Conservation (phyloP, 2,329 filamentous ascomycete genomes). For the Colletotrichum sansevieriae region DNA sequence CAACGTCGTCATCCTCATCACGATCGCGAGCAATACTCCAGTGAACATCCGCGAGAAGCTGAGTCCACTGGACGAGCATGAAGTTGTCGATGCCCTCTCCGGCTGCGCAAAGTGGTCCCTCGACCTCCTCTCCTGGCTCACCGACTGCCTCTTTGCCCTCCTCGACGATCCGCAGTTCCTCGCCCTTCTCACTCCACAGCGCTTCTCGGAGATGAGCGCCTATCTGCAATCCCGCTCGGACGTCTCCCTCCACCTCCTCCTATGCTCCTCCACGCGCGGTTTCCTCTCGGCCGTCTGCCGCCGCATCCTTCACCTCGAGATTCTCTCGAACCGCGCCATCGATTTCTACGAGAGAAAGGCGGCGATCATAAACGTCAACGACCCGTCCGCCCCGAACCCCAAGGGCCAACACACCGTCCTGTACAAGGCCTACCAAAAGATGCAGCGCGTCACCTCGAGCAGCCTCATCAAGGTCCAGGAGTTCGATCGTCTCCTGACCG, state of each 20-base stretch:
- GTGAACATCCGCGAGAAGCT: slow-evolving; percentile 66
- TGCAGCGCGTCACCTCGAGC: slow-evolving; percentile 64
- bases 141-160: slow-evolving; percentile 70
- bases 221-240: slow-evolving; percentile 69
- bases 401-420: slow-evolving; percentile 64
- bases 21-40: slow-evolving; percentile 71
- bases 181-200: slow-evolving; percentile 60
- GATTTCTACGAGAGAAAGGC: slow-evolving; percentile 61
- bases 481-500: slow-evolving; percentile 72
- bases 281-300: slow-evolving; percentile 79
- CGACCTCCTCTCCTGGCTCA: slow-evolving; percentile 75
- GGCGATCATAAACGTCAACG: slow-evolving; percentile 55
- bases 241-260: slow-evolving; percentile 72
- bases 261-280: slow-evolving; percentile 80
- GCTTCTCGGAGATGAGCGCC: slow-evolving; percentile 62
- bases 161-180: slow-evolving; percentile 66
- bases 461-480: slow-evolving; percentile 70
- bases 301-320: slow-evolving; percentile 70
- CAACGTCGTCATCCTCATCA: slow-evolving; percentile 75
- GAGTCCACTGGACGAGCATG: slow-evolving; percentile 75
- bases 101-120: slow-evolving; percentile 85
- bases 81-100: slow-evolving; percentile 78
- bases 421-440: slow-evolving; percentile 67
- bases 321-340: slow-evolving; percentile 61
- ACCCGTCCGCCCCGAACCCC: slow-evolving; percentile 44